phyloP scores from a whole-genome alignment of 495 filamentous ascomycete genomes.

The Aspergillus conjunctus region DNA sequence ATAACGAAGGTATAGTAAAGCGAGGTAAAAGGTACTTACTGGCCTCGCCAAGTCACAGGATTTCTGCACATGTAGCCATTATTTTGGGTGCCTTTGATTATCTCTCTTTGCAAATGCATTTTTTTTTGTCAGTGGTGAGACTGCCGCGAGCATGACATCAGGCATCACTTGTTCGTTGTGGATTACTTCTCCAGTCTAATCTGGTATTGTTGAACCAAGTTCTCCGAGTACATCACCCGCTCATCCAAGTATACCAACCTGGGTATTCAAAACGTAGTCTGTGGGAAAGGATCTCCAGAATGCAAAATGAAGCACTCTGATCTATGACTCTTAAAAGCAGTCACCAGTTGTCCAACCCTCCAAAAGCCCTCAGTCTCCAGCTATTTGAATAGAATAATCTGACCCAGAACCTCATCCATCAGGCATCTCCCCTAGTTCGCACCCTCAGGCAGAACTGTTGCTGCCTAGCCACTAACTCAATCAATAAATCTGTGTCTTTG shows the following conservation, averaged over 20 bases:
- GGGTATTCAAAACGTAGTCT: no score
- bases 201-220: no score
- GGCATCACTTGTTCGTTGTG: neutral
- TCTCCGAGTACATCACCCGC: no score
- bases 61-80: neutral
- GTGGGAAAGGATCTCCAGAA: no score
- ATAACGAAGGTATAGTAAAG: neutral
- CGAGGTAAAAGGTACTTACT: neutral
- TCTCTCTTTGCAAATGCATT: neutral
- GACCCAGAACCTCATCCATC: no score
- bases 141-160: slow-evolving; percentile 1
- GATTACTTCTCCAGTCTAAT: neutral
- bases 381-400: no score
- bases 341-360: no score
- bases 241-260: no score
- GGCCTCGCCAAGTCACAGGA: neutral
- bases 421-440: neutral
- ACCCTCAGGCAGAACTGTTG: slow-evolving; percentile 1
- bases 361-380: no score
- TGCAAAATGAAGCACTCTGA: no score
- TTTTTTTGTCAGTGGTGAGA: neutral
- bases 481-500: neutral
- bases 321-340: no score
- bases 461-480: neutral
- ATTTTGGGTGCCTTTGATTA: neutral